Conservation (phyloP, 176 grass and related monocot species). For the Zea luxurians region DNA sequence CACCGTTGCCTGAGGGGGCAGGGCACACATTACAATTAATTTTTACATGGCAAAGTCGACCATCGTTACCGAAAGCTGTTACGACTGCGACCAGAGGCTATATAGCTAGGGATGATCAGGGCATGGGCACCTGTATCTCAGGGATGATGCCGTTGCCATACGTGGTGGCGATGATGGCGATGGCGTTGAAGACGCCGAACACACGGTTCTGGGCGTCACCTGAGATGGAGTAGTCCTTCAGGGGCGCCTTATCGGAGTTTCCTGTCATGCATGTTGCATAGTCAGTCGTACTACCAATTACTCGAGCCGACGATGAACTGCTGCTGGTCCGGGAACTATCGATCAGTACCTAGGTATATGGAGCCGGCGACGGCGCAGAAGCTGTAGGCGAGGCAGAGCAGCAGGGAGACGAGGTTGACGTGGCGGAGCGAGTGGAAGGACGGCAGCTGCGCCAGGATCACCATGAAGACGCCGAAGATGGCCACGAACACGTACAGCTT, state of each 20-base stretch:
- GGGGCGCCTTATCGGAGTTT: conserved; percentile 41
- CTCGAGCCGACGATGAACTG: too few species aligned
- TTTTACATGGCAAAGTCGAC: background rate
- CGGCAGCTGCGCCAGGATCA: conserved; percentile 66
- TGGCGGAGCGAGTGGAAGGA: conserved; percentile 92
- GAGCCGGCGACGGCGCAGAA: conserved; percentile 72
- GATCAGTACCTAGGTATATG: conserved; percentile 62
- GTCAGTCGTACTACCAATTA: too few species aligned
- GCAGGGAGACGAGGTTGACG: conserved; percentile 74
- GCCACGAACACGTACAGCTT: conserved; percentile 82
- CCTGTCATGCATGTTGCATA: conserved; percentile 47
- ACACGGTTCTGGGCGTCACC: conserved; percentile 42
- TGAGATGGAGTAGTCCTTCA: conserved; percentile 67
- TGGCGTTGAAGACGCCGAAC: conserved; percentile 73
- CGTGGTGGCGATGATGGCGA: conserved; percentile 88
- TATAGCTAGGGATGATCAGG: background rate
- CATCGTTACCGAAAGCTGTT: background rate
- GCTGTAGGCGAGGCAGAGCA: conserved; percentile 77
- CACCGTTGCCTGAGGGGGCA: conserved; percentile 56
- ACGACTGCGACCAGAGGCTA: too few species aligned
- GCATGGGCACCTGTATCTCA: conserved; percentile 66
- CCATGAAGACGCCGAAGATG: conserved; percentile 74
- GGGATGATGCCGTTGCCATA: conserved; percentile 90
- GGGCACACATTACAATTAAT: background rate
- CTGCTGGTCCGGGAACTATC: background rate